Percentiles rank a stretch among this genome's conserved stretches.
These are phyloP conservation scores for Clavariopsis aquatica DNA, from an alignment of 495 filamentous ascomycete species.

Conservation along the genomic window DNA sequence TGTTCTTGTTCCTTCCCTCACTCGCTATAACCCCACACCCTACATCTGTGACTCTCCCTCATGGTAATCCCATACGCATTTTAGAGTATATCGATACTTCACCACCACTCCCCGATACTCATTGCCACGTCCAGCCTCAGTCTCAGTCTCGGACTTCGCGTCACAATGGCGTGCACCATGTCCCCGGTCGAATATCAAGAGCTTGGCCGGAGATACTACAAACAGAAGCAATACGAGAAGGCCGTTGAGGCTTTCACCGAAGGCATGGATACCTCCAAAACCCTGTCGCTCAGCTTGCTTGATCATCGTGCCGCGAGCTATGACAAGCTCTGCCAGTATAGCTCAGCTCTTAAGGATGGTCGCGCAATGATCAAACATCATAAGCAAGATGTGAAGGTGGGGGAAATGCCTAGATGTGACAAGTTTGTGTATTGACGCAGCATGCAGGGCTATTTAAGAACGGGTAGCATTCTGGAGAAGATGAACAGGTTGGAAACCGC, in stretches of 20 bases:
- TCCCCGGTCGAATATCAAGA: conserved; percentile 29
- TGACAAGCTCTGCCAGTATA: conserved; percentile 57
- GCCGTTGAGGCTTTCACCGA: conserved; percentile 41
- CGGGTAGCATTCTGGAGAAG: conserved; percentile 61
- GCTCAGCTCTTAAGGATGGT: conserved; percentile 60
- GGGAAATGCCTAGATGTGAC: background rate
- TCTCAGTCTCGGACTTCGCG: background rate
- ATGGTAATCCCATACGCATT: background rate
- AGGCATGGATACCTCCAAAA: conserved; percentile 33
- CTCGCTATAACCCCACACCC: background rate
- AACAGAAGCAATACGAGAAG: conserved; percentile 38
- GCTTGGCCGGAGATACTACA: conserved; percentile 36
- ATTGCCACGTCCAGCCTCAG: background rate
- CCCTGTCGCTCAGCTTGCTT: conserved; percentile 47
- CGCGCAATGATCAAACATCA: conserved; percentile 59
- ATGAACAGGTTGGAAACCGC: conserved; percentile 57
- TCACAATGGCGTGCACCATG: conserved; percentile 28
- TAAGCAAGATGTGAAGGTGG: conserved; percentile 53
- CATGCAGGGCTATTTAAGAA: conserved; percentile 63
- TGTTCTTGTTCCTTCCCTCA: background rate
- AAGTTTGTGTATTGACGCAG: background rate
- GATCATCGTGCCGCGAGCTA: conserved; percentile 64
- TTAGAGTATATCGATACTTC: background rate
- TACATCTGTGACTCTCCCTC: background rate
- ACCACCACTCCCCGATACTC: background rate